Conservation (phyloP, 768 basidiomycete genomes). For the Strobilomyces echinocephalus region DNA sequence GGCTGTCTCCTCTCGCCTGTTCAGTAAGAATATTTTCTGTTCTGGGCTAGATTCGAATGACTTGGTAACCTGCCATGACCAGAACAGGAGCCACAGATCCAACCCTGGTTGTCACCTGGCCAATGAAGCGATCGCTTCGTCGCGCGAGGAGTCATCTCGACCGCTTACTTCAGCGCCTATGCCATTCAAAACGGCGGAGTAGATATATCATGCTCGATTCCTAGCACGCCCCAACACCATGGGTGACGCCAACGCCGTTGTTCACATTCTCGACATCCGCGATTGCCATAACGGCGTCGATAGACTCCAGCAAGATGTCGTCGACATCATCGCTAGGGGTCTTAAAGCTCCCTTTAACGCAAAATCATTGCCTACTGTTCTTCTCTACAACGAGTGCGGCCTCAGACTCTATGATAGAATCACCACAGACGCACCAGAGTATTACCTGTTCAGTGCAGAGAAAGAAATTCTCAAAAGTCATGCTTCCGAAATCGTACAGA, state of each 20-base stretch:
- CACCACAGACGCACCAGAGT: constrained; percentile 72
- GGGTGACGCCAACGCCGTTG: constrained; percentile 18
- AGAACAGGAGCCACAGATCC: neutral
- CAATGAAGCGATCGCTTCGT: no score
- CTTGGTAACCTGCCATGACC: neutral
- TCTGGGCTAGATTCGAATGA: neutral
- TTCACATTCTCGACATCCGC: constrained; percentile 23
- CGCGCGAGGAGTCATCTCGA: neutral
- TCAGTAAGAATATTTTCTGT: neutral
- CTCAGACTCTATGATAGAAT: constrained; percentile 83
- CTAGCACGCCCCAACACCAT: constrained; percentile 1
- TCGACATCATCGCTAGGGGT: constrained; percentile 48
- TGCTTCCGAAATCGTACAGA: constrained; percentile 66
- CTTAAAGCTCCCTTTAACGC: constrained; percentile 49
- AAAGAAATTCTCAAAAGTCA: constrained; percentile 74
- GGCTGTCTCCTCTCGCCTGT: neutral
- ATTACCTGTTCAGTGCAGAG: constrained; percentile 89
- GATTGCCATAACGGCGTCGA: constrained; percentile 4
- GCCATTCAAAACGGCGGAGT: neutral
- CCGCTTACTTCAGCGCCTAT: constrained; percentile 1
- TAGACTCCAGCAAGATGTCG: constrained; percentile 30
- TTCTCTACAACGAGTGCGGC: constrained; percentile 84
- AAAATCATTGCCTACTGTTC: constrained; percentile 71
- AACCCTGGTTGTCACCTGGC: no score
- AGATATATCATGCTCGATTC: neutral